Evolutionary conservation across 306 rosid species (phyloP).

Genomic region (Oxytropis ochrocephala): DNA sequence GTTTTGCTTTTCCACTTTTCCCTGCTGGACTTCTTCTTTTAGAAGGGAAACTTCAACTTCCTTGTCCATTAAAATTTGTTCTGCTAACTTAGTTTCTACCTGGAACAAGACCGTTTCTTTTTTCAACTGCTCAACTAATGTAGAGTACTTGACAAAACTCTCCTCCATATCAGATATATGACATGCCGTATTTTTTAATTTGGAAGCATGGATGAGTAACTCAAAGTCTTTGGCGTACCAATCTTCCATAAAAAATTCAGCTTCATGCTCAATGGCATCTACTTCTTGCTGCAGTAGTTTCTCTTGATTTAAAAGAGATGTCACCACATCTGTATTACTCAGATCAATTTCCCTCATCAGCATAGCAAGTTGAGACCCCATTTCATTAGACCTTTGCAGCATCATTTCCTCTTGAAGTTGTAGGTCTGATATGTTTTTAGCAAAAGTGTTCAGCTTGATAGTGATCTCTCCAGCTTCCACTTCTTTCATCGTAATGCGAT

Average conservation of each 20-base stretch:
- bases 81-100: conserved; percentile 45
- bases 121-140: conserved; percentile 46
- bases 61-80: conserved; percentile 38
- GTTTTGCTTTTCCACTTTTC: conserved; percentile 34
- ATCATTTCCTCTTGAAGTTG: conserved; percentile 82
- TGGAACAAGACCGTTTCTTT: conserved; percentile 38
- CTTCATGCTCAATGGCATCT: conserved; percentile 45
- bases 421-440: conserved; percentile 58
- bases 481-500: conserved; percentile 68
- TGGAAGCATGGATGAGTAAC: conserved; percentile 49
- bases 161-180: conserved; percentile 43
- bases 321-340: conserved; percentile 40
- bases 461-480: conserved; percentile 63
- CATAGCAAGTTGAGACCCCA: conserved; percentile 71
- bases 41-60: conserved; percentile 46
- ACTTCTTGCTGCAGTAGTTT: conserved; percentile 41
- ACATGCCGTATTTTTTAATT: conserved; percentile 38
- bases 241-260: conserved; percentile 46
- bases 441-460: conserved; percentile 51
- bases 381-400: conserved; percentile 70
- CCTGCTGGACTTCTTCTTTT: conserved; percentile 31
- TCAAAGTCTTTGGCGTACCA: conserved; percentile 65
- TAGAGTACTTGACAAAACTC: conserved; percentile 24
- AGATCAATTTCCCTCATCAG: conserved; percentile 68
- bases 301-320: conserved; percentile 62